These are phyloP conservation scores for Nyssa sinensis DNA, from an alignment of 148 eudicot genomes.

Conservation along the genomic window DNA sequence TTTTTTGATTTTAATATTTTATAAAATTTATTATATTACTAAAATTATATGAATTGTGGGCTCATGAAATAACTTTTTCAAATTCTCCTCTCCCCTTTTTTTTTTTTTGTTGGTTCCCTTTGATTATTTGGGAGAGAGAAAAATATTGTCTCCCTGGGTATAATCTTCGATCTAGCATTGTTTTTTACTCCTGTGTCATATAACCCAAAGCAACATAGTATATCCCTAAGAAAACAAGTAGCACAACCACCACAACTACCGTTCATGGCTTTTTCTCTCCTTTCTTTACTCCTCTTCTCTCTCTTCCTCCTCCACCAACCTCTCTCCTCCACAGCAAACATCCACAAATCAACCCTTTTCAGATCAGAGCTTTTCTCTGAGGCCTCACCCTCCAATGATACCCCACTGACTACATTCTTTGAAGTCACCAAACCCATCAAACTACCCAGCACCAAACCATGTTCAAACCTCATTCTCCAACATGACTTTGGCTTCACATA, in stretches of 20 bases:
- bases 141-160: too few relatives aligned
- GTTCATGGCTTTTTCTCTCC: conserved; percentile 22
- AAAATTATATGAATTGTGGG: too few relatives aligned
- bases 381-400: conserved; percentile 17
- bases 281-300: conserved; percentile 30
- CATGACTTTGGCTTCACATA: conserved; percentile 81
- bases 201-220: too few relatives aligned
- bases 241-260: background rate
- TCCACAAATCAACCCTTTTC: conserved; percentile 32
- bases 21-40: too few relatives aligned
- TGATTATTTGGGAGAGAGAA: too few relatives aligned
- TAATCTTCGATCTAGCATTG: background rate
- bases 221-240: background rate
- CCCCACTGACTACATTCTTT: conserved; percentile 49
- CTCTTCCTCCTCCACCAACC: conserved; percentile 33
- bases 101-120: too few relatives aligned
- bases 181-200: background rate
- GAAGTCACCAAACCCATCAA: conserved; percentile 70
- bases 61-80: too few relatives aligned
- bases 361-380: conserved; percentile 25
- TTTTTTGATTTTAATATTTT: too few relatives aligned
- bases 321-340: conserved; percentile 29
- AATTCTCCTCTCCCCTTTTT: too few relatives aligned
- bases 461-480: conserved; percentile 52
- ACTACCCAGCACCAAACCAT: conserved; percentile 51